These are phyloP conservation scores for Colletotrichum orchidophilum DNA, from an alignment of 2,329 filamentous ascomycete genomes.

Conservation along the genomic window DNA sequence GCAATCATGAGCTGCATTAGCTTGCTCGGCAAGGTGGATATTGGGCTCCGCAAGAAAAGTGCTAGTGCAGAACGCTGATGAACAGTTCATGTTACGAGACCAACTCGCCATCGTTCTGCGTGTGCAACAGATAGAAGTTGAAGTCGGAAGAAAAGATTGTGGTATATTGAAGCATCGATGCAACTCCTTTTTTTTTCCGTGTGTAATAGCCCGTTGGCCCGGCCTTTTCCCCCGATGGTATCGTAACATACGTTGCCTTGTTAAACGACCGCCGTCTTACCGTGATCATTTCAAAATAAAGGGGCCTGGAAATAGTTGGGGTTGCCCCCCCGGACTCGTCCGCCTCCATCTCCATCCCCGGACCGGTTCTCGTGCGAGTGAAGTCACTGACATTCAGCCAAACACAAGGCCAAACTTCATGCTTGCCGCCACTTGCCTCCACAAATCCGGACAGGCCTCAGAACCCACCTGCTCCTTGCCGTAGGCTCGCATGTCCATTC, in stretches of 20 bases:
- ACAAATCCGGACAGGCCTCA: constrained; percentile 24
- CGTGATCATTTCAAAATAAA: background rate
- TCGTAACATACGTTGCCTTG: background rate
- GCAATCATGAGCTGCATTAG: constrained; percentile 22
- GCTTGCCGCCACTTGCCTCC: constrained; percentile 29
- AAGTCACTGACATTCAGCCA: constrained; percentile 7
- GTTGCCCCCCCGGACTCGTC: background rate
- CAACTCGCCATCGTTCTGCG: background rate
- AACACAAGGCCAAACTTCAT: constrained; percentile 33
- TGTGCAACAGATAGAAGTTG: background rate
- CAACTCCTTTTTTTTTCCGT: background rate
- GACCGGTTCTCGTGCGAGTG: background rate
- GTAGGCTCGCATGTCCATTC: constrained; percentile 31
- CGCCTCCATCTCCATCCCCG: background rate
- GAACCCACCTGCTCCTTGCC: constrained; percentile 23
- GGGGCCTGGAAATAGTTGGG: background rate
- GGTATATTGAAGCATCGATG: background rate
- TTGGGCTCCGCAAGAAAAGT: background rate
- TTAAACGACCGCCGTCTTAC: background rate
- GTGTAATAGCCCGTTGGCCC: background rate
- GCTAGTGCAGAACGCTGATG: background rate
- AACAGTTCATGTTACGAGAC: background rate
- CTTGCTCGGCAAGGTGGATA: background rate
- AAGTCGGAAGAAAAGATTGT: background rate
- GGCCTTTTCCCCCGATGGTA: background rate